Percentiles rank a stretch among this genome's conserved stretches.
phyloP scores from a whole-genome alignment of 805 yeast genomes.

The Candida boidinii region DNA sequence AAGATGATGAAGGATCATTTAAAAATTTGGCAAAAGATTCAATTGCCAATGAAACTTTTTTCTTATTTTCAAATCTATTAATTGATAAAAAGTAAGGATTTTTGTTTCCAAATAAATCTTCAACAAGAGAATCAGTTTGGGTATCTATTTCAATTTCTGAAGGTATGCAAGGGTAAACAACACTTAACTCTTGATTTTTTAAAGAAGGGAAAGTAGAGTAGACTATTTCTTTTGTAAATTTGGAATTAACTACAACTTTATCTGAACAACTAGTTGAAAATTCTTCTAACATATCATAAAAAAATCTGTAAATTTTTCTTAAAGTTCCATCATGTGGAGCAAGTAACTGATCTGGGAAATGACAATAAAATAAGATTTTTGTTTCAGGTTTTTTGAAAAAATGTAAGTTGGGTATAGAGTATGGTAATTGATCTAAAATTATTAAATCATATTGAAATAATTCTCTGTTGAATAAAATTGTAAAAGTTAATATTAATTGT shows the following conservation, averaged over 20 bases:
- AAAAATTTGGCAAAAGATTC: constrained; percentile 47
- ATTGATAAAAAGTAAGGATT: constrained; percentile 61
- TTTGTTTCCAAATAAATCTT: constrained; percentile 24
- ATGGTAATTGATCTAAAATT: constrained; percentile 82
- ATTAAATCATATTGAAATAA: constrained; percentile 54
- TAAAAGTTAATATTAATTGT: constrained; percentile 57
- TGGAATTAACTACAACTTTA: constrained; percentile 76
- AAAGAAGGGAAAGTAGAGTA: constrained; percentile 47
- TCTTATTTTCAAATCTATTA: constrained; percentile 84
- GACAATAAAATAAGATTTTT: constrained; percentile 80
- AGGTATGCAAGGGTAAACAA: constrained; percentile 77
- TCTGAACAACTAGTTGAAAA: constrained; percentile 73
- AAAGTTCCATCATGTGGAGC: constrained; percentile 48
- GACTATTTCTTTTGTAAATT: constrained; percentile 70
- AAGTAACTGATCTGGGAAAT: constrained; percentile 85
- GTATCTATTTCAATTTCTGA: background rate
- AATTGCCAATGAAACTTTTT: constrained; percentile 73
- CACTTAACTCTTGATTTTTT: constrained; percentile 35
- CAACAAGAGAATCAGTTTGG: constrained; percentile 8
- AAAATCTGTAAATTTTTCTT: constrained; percentile 62
- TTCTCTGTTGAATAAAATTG: constrained; percentile 39
- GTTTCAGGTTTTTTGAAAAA: constrained; percentile 30
- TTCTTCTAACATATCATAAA: constrained; percentile 82
- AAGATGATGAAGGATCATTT: constrained; percentile 20
- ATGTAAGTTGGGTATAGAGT: constrained; percentile 68